Conservation (phyloP, 805 yeast genomes). For the Candida pini region DNA sequence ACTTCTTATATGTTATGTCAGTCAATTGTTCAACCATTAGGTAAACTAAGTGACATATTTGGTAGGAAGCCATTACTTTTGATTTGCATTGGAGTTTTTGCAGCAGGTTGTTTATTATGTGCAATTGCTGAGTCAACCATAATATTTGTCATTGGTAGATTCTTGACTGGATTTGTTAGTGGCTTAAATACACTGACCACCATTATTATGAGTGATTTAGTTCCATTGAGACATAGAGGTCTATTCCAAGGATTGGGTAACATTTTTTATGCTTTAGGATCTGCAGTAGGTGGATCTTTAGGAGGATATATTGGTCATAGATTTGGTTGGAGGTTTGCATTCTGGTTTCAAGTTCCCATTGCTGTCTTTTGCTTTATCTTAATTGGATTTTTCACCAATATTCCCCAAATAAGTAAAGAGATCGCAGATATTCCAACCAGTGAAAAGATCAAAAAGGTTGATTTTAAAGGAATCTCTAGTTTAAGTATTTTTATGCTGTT, state of each 20-base stretch:
- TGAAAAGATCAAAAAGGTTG: constrained; percentile 49
- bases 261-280: constrained; percentile 73
- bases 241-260: constrained; percentile 83
- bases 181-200: constrained; percentile 77
- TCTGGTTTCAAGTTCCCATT: constrained; percentile 50
- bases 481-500: constrained; percentile 29
- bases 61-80: constrained; percentile 54
- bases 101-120: constrained; percentile 53
- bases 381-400: constrained; percentile 34
- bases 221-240: constrained; percentile 78
- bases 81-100: constrained; percentile 50
- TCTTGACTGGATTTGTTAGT: constrained; percentile 87
- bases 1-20: constrained; percentile 63
- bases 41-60: constrained; percentile 66
- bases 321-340: constrained; percentile 64
- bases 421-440: constrained; percentile 20
- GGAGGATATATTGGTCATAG: constrained; percentile 54
- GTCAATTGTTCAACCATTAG: constrained; percentile 71
- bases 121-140: constrained; percentile 42
- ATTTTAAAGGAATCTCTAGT: constrained; percentile 36
- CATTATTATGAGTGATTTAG: constrained; percentile 71
- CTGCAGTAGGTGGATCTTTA: constrained; percentile 63
- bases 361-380: constrained; percentile 34
- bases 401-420: constrained; percentile 34
- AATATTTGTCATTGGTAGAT: constrained; percentile 49